Percentiles rank a stretch among this genome's conserved stretches.
Conservation (phyloP, 805 yeast species). For the Candida cerambycidarum region DNA sequence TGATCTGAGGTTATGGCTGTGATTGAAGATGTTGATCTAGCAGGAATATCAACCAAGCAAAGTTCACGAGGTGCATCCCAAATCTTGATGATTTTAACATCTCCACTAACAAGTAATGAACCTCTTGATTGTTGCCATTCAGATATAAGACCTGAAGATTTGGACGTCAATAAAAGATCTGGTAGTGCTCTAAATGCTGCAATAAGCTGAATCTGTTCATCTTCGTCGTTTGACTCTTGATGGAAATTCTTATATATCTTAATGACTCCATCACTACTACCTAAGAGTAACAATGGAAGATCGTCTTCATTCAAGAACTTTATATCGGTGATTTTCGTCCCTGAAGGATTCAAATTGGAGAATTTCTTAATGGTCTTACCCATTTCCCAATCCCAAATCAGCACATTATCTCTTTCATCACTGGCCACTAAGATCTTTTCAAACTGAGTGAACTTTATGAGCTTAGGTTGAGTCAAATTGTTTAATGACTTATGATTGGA, state of each 20-base stretch:
- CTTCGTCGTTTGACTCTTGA: conserved; percentile 24
- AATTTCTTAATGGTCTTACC: conserved; percentile 62
- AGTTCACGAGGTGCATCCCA: conserved; percentile 98
- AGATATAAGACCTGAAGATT: conserved; percentile 77
- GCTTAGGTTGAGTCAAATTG: conserved; percentile 76
- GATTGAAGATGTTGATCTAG: conserved; percentile 84
- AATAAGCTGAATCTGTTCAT: conserved; percentile 52
- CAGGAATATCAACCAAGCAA: conserved; percentile 84
- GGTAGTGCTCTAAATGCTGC: conserved; percentile 93
- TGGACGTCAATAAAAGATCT: conserved; percentile 75
- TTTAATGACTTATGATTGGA: conserved; percentile 57
- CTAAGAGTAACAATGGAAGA: conserved; percentile 76
- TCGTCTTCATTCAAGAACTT: conserved; percentile 92
- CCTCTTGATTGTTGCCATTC: conserved; percentile 99
- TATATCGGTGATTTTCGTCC: conserved; percentile 84
- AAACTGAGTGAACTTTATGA: conserved; percentile 83
- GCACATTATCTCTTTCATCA: conserved; percentile 80
- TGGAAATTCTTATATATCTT: conserved; percentile 80
- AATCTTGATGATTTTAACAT: conserved; percentile 82
- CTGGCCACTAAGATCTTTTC: conserved; percentile 78
- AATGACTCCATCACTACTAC: conserved; percentile 93
- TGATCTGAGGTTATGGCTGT: conserved; percentile 92
- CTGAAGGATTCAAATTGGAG: conserved; percentile 80
- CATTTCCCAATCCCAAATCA: conserved; percentile 85
- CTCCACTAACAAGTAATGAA: conserved; percentile 87